Conservation (phyloP, 2,329 filamentous ascomycete genomes). For the Ceratocystis albifundus region DNA sequence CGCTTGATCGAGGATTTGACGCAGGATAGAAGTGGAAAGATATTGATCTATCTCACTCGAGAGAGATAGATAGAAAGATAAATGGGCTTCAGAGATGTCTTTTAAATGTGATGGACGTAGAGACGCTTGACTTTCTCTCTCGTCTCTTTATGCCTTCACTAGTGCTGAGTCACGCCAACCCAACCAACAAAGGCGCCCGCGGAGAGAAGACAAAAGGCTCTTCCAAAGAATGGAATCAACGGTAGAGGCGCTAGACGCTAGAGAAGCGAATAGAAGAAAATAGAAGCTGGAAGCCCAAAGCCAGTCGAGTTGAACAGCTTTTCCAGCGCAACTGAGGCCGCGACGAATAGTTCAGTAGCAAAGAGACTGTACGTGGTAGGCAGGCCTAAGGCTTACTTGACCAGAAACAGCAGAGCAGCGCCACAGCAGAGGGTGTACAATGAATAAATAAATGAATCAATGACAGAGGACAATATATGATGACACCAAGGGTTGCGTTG, state of each 20-base stretch:
- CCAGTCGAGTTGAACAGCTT: background rate
- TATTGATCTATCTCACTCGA: background rate
- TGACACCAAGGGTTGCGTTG: too few species aligned
- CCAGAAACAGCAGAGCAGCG: background rate
- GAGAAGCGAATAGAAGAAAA: background rate
- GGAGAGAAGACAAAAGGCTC: background rate
- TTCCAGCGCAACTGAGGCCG: background rate
- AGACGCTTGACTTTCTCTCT: background rate
- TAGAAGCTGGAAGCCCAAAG: background rate
- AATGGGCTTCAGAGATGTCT: background rate
- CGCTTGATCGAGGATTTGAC: background rate
- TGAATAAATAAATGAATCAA: too few species aligned
- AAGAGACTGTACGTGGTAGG: background rate
- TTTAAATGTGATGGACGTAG: background rate
- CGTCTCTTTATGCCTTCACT: background rate
- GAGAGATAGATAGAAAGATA: too few species aligned
- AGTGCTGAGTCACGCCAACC: background rate
- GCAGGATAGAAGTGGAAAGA: background rate
- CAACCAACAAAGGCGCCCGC: background rate
- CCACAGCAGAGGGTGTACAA: background rate
- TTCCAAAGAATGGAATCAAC: background rate
- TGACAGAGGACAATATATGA: too few species aligned
- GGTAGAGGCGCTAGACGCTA: too few species aligned
- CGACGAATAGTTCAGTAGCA: background rate
- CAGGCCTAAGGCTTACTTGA: too few species aligned